Evolutionary conservation across 108 stramenopile genomes (phyloP).

Genomic region (Pseudonitzschia delicatissima): DNA sequence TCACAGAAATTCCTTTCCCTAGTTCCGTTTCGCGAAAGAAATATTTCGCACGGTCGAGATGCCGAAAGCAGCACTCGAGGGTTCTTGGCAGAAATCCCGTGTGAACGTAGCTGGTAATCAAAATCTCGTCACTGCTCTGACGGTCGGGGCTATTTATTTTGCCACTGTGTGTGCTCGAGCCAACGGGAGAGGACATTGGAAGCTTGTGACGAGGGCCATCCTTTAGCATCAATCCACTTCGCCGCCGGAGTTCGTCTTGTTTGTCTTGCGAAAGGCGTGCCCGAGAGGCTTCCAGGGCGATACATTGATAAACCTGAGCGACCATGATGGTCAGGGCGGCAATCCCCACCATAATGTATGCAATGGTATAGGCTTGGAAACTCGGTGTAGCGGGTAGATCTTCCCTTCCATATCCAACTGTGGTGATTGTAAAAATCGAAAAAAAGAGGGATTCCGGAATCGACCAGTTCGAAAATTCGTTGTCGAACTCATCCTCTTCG

Average conservation of each 20-base stretch:
- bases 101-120: constrained; percentile 5
- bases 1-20: constrained; percentile 58
- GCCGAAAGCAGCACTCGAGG: constrained; percentile 29
- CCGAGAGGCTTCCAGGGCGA: constrained; percentile 73
- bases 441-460: constrained; percentile 75
- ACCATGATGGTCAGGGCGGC: constrained; percentile 78
- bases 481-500: constrained; percentile 1
- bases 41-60: constrained; percentile 35
- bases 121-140: constrained; percentile 7
- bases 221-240: constrained; percentile 14
- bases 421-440: constrained; percentile 84
- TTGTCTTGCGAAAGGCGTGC: constrained; percentile 54
- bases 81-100: constrained; percentile 5
- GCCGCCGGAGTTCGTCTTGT: constrained; percentile 23
- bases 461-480: constrained; percentile 40
- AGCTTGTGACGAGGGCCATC: constrained; percentile 2
- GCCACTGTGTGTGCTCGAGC: constrained; percentile 5
- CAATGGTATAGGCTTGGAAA: constrained; percentile 72
- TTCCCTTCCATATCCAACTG: constrained; percentile 80
- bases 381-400: constrained; percentile 62
- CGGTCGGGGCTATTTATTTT: constrained; percentile 1
- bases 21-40: constrained; percentile 59
- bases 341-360: constrained; percentile 77
- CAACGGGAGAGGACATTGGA: not conserved
- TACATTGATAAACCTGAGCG: constrained; percentile 80